Evolutionary conservation across 495 filamentous ascomycete species (phyloP).

Genomic region (Penicillium cinerascens): DNA sequence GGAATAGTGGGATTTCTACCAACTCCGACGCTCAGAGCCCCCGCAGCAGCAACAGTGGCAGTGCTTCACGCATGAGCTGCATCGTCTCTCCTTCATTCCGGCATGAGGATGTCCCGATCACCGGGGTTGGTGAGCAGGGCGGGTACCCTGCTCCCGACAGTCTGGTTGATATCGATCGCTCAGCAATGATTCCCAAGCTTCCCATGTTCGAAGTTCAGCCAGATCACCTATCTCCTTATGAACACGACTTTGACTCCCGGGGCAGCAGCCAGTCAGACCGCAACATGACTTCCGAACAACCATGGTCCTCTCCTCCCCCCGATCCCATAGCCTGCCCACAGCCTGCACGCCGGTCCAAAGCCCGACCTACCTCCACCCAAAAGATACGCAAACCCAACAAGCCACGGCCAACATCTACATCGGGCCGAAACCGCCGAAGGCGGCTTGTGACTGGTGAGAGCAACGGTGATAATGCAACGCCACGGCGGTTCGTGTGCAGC

Average conservation of each 20-base stretch:
- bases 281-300: conserved; percentile 16
- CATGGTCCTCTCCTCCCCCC: conserved; percentile 6
- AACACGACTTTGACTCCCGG: conserved; percentile 13
- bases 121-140: conserved; percentile 6
- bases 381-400: conserved; percentile 8
- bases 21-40: conserved; percentile 25
- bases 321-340: conserved; percentile 1
- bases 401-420: conserved; percentile 3
- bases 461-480: conserved; percentile 30
- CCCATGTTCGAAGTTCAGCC: conserved; percentile 3
- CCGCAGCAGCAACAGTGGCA: conserved; percentile 13
- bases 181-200: conserved; percentile 4
- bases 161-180: conserved; percentile 10
- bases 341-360: conserved; percentile 1
- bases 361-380: conserved; percentile 1
- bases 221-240: conserved; percentile 10
- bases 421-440: conserved; percentile 9
- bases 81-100: conserved; percentile 20
- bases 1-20: conserved; percentile 18
- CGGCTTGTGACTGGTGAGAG: conserved; percentile 8
- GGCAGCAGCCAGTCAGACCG: conserved; percentile 15
- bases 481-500: conserved; percentile 73
- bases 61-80: conserved; percentile 14
- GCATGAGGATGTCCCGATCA: conserved; percentile 18
- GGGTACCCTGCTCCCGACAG: conserved; percentile 17